Evolutionary conservation across 192 early-diverging fungal species (phyloP), one percentile per base, ranked within the genome.

Genomic region (Backusella mclennaniae): DNA sequence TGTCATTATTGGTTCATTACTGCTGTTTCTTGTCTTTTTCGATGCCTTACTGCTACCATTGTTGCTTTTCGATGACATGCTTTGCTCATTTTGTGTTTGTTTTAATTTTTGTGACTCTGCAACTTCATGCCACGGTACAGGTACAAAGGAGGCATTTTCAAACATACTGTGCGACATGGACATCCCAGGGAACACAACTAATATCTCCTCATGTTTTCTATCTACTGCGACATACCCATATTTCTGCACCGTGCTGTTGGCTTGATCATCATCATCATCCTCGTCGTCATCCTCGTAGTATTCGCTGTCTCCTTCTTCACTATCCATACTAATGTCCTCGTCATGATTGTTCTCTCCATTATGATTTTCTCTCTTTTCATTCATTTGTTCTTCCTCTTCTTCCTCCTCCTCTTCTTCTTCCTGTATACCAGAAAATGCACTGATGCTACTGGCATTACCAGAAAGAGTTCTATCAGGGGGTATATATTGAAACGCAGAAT

Each of bases 51-150:
- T 69, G 31, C 68, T 69, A 8, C 35, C n/a, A 23, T 41, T 41
- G 21, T 36, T 23, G n/a, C 17, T 69, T 46, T 15, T 14, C 8
- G 33, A 41, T 66, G 66, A 26, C 17, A 23, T 42, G 56, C 11
- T 23, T 23, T 74, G 26, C 9, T 35, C 53, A 11, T 36, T 59
- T 35, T 73, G 41, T 23, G 63, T 31, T 67, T 33, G 31, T 8
- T 41, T 41, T 35, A 46, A 23, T 39, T 21, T 67, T 39, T 19
- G 67, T 52, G 41, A 42, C 12, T 66, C 39, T n/a, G 56, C 68
- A 15, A 35, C 76, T 56, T 79, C 78, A 29, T 79, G 49, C 78
- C 78, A 79, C 39, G 73, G 67, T 19, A 75, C 78, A 26, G 73
- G 38, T 19, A 26, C 49, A 41, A 74, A 75, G 14, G 69, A 79